Conservation (phyloP, 2,329 filamentous ascomycete species). For the Lasiodiplodia hormozganensis region DNA sequence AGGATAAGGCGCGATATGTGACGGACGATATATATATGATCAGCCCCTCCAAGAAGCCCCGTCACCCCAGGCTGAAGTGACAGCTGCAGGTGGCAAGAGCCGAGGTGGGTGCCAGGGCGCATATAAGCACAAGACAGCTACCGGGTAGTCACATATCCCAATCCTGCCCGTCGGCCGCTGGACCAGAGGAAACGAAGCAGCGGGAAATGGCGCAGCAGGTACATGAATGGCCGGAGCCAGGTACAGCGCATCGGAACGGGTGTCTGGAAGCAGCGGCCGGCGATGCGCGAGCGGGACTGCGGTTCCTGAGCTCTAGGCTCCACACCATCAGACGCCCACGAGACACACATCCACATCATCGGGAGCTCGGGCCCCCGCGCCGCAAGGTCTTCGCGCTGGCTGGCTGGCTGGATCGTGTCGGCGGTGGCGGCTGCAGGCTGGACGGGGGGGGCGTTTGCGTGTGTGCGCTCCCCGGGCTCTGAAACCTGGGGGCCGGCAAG, state of each 20-base stretch:
- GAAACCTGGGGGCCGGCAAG: conserved; percentile 17
- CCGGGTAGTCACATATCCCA: neutral
- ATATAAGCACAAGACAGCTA: conserved; percentile 5
- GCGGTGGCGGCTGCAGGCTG: neutral
- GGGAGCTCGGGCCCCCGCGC: conserved; percentile 5
- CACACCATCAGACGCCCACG: conserved; percentile 8
- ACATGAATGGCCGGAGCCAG: neutral
- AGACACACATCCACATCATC: neutral
- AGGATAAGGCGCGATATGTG: neutral
- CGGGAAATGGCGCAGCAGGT: neutral
- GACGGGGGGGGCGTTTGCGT: neutral
- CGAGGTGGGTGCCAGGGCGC: neutral
- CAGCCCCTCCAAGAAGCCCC: conserved; percentile 1
- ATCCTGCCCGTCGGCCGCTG: neutral
- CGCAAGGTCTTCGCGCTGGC: neutral
- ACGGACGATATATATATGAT: neutral
- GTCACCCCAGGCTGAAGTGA: conserved; percentile 6
- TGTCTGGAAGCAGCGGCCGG: neutral
- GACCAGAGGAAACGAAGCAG: neutral
- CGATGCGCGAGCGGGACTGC: neutral
- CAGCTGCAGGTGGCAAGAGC: neutral
- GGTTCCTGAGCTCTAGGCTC: neutral
- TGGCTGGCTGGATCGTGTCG: neutral
- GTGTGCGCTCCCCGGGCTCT: neutral
- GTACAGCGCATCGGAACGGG: conserved; percentile 4